Evolutionary conservation across 2,329 filamentous ascomycete genomes (phyloP).

Genomic region (Nigrospora sphaerica): DNA sequence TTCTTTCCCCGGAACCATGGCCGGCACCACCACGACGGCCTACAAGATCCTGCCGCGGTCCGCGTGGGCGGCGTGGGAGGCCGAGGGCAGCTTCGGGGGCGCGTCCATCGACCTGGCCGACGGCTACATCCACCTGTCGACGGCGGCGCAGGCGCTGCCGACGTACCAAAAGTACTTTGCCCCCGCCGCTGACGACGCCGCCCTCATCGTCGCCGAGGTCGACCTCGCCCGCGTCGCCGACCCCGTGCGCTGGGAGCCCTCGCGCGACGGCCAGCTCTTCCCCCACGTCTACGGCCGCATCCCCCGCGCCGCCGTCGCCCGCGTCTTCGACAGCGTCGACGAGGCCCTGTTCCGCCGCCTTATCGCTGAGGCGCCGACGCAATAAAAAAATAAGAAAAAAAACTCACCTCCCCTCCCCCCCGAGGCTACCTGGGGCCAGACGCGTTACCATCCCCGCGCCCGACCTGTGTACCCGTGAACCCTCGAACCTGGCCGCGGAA

Average conservation of each 20-base stretch:
- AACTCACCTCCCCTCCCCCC: too few relatives aligned
- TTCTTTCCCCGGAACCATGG: not conserved
- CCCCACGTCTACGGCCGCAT: conserved; percentile 1
- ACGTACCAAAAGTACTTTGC: conserved; percentile 1
- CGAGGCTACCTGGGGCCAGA: too few relatives aligned
- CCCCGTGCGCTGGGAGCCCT: not conserved
- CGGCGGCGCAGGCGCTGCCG: not conserved
- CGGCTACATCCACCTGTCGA: conserved; percentile 2
- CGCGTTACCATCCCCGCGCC: too few relatives aligned
- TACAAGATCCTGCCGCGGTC: not conserved
- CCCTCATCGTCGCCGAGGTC: conserved; percentile 1
- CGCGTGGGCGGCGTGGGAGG: not conserved
- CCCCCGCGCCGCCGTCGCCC: not conserved
- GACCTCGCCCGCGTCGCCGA: not conserved
- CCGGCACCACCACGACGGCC: not conserved
- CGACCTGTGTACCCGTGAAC: too few relatives aligned
- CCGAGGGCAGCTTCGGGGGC: not conserved
- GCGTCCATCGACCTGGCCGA: not conserved
- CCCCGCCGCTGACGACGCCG: not conserved
- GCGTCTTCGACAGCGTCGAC: not conserved
- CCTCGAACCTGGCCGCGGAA: too few relatives aligned
- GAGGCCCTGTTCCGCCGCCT: not conserved
- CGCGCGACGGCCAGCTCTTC: not conserved
- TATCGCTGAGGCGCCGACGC: not conserved
- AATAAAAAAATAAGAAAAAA: too few relatives aligned